These are phyloP conservation scores for Drosera capensis DNA, from an alignment of 148 eudicot genomes.

Conservation along the genomic window DNA sequence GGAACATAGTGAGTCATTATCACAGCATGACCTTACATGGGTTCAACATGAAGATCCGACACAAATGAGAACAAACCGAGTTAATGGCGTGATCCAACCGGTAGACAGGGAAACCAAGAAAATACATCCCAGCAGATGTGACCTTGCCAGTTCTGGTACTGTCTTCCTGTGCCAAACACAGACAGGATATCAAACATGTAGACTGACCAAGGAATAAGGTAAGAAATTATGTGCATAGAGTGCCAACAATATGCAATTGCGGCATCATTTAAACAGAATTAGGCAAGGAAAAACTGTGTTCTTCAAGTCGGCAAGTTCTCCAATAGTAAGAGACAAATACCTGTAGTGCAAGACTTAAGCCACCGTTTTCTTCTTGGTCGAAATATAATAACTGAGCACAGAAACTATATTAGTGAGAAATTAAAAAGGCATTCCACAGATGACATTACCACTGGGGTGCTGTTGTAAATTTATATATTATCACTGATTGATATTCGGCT, in stretches of 20 bases:
- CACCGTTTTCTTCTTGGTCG: conserved; percentile 75
- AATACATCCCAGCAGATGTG: conserved; percentile 94
- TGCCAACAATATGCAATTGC: too few relatives aligned
- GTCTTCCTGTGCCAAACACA: conserved; percentile 49
- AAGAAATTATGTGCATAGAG: too few relatives aligned
- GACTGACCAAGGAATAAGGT: neutral
- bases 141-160: conserved; percentile 67
- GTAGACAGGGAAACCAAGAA: conserved; percentile 90
- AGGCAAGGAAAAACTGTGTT: neutral
- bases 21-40: too few relatives aligned
- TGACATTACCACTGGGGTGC: too few relatives aligned
- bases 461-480: too few relatives aligned
- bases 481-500: too few relatives aligned
- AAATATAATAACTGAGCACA: conserved; percentile 75
- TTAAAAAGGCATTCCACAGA: too few relatives aligned
- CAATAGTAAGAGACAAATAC: conserved; percentile 15
- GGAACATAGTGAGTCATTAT: conserved; percentile 9
- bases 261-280: too few relatives aligned
- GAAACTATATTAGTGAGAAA: neutral
- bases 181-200: neutral
- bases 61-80: conserved; percentile 56
- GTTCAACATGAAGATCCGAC: too few relatives aligned
- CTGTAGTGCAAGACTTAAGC: conserved; percentile 88
- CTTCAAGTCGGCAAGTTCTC: neutral
- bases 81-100: conserved; percentile 44